Conservation (phyloP, 306 rosid species). For the Leucaena leucocephala region DNA sequence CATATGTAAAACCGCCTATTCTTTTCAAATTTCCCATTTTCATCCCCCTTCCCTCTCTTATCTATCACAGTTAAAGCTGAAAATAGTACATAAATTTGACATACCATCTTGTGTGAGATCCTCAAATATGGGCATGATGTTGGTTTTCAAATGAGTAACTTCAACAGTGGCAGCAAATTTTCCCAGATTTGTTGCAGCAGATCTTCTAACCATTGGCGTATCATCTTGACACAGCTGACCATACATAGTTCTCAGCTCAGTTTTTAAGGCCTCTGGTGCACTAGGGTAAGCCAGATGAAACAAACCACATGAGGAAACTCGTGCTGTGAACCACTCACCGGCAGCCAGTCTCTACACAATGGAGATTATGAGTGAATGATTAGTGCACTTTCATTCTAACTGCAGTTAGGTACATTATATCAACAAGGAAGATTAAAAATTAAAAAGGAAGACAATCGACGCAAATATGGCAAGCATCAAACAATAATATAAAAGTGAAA, state of each 20-base stretch:
- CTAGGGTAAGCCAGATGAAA: slow-evolving; percentile 94
- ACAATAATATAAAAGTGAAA: not conserved
- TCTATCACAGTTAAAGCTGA: slow-evolving; percentile 4
- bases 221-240: slow-evolving; percentile 96
- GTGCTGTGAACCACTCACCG: slow-evolving; percentile 98
- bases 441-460: not conserved
- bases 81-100: slow-evolving; percentile 38
- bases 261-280: slow-evolving; percentile 73
- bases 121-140: slow-evolving; percentile 87
- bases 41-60: not conserved
- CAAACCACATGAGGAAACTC: slow-evolving; percentile 94
- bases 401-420: not conserved
- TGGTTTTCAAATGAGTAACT: slow-evolving; percentile 76
- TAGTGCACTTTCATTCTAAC: slow-evolving; percentile 26
- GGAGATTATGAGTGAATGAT: slow-evolving; percentile 19
- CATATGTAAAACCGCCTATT: not conserved
- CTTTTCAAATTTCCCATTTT: not conserved
- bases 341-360: slow-evolving; percentile 84
- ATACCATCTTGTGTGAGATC: slow-evolving; percentile 98
- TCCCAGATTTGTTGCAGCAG: slow-evolving; percentile 95
- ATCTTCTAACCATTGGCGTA: slow-evolving; percentile 99
- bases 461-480: not conserved
- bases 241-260: slow-evolving; percentile 81
- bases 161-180: slow-evolving; percentile 94
- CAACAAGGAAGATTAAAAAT: not conserved